These are phyloP conservation scores for Conringia planisiliqua DNA, from an alignment of 345 rosid species.

Conservation along the genomic window DNA sequence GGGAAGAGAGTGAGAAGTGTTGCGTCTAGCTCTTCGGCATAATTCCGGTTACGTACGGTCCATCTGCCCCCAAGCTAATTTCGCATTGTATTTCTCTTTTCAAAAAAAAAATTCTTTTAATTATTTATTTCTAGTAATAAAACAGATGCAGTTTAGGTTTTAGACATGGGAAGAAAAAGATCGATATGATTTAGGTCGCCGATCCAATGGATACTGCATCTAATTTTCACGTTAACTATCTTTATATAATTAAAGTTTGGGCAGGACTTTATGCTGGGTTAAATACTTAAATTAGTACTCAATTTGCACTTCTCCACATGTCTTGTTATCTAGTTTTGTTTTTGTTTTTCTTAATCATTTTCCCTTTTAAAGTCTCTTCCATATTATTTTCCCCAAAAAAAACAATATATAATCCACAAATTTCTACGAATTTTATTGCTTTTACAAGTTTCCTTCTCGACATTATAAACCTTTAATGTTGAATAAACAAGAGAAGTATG, in stretches of 20 bases:
- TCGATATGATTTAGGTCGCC: conserved; percentile 20
- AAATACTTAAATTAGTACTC: no score
- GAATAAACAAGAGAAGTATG: background rate
- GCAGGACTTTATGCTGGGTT: background rate
- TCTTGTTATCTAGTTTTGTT: background rate
- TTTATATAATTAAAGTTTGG: background rate
- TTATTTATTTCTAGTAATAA: background rate
- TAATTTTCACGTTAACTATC: background rate
- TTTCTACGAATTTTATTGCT: background rate
- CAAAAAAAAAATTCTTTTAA: background rate
- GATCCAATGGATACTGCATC: background rate
- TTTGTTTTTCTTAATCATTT: background rate
- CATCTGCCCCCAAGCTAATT: conserved; percentile 15
- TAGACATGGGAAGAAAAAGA: background rate
- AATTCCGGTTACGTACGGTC: conserved; percentile 12
- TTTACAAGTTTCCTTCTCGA: background rate
- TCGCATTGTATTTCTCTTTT: conserved; percentile 11
- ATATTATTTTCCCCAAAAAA: background rate
- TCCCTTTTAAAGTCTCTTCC: background rate
- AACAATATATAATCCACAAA: background rate
- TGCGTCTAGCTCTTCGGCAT: conserved; percentile 21
- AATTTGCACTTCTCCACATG: background rate
- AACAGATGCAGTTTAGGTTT: conserved; percentile 22
- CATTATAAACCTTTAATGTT: background rate
- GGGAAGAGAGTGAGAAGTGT: conserved; percentile 36